Conservation (phyloP, 2,329 filamentous ascomycete genomes). For the Beauveria australis region DNA sequence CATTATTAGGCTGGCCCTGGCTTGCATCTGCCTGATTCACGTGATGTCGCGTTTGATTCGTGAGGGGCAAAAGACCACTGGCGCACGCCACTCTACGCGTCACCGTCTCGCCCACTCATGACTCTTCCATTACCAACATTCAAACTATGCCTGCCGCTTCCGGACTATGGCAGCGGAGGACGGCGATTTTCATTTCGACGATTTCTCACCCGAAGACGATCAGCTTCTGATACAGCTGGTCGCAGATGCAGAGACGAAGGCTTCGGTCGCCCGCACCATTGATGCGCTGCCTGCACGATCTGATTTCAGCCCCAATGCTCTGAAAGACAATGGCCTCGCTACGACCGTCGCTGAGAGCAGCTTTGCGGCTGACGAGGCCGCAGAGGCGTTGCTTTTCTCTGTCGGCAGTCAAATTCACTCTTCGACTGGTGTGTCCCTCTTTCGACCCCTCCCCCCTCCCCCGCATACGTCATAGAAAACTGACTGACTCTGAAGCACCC, state of each 20-base stretch:
- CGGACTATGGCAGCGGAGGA: slow-evolving; percentile 23
- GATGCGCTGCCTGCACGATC: background rate
- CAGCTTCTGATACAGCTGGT: slow-evolving; percentile 28
- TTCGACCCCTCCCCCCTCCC: background rate
- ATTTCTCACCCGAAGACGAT: slow-evolving; percentile 40
- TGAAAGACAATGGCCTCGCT: background rate
- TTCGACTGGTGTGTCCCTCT: slow-evolving; percentile 43
- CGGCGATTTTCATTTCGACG: slow-evolving; percentile 39
- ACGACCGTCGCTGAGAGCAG: background rate
- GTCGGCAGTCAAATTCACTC: slow-evolving; percentile 22
- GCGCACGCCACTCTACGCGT: slow-evolving; percentile 4
- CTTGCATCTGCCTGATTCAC: background rate
- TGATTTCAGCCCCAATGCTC: background rate
- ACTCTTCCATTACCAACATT: background rate
- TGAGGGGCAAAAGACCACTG: background rate
- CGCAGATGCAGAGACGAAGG: slow-evolving; percentile 15
- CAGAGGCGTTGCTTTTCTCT: background rate
- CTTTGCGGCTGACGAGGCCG: background rate
- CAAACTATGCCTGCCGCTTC: background rate
- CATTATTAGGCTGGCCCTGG: too few species aligned
- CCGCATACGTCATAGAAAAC: slow-evolving; percentile 23
- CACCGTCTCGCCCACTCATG: background rate
- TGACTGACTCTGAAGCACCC: slow-evolving; percentile 59
- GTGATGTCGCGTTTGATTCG: slow-evolving; percentile 5
- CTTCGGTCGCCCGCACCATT: slow-evolving; percentile 5